Base-by-base conservation (phyloP, 805 yeast genomes). In the Pichia californica region DNA sequence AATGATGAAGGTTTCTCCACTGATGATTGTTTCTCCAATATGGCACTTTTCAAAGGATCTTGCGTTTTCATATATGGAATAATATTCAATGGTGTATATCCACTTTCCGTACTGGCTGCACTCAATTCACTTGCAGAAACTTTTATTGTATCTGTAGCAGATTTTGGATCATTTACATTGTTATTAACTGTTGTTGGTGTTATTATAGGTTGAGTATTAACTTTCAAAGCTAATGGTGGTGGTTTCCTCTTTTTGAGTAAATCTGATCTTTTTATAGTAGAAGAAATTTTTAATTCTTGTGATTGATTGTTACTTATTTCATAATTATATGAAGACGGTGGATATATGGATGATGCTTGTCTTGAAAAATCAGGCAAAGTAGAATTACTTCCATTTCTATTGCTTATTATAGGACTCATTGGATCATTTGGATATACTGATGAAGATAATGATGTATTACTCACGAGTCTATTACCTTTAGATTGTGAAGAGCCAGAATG, bases 241-340 rank as follows among this genome's bases (percentile, higher is more conserved):
- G 49, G 47, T 25, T 36, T 49, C 16, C 52, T 27, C 20, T 43
- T 48, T 15, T 33, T 11, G 13, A 48, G 13, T 31, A 48, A 41
- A 25, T 40, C 48, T 15, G 38, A 28, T 27, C 48, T 33, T 31
- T 43, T 45, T 9, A 42, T 25, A n/a, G 43, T 41, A 8, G 36
- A n/a, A 4, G 32, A 26, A 9, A 44, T 15, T 21, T 39, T 23
- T 15, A 37, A 20, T 11, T 23, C 25, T 7, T 23, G 25, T 23
- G 25, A 7, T 23, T 15, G 3, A 36, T n/a, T 20, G 4, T 36
- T 36, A 14, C 26, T 14, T 8, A 16, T 15, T 19, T 13, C 7
- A 21, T 34, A n/a, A 11, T 18, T 28, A 6, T 31, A 5, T 2
- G 39, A 26, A 10, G 47, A 40, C 7, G 47, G 38, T 3, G 48